Percentiles rank a stretch among this genome's conserved stretches.
Evolutionary conservation across 331 rosid genomes (phyloP).

Genomic region (Quercus lobata): DNA sequence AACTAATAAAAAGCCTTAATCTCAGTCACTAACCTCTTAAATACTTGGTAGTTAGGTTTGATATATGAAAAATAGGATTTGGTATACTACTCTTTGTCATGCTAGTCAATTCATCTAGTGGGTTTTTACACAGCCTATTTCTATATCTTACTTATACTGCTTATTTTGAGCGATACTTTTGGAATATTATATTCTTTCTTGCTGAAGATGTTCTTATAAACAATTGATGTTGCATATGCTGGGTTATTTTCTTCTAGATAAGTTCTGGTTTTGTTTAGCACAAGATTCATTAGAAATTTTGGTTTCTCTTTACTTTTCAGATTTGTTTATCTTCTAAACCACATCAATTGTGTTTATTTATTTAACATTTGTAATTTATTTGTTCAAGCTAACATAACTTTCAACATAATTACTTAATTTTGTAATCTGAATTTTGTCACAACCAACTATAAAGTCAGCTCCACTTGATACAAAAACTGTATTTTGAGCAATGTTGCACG

Average conservation of each 20-base stretch:
- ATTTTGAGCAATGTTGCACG: neutral
- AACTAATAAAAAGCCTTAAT: neutral
- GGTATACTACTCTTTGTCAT: neutral
- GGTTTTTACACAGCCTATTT: neutral
- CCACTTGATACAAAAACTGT: neutral
- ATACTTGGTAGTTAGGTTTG: neutral
- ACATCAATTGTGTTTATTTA: neutral
- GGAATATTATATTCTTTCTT: neutral
- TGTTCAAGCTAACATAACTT: neutral
- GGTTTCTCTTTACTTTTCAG: neutral
- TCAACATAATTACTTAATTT: neutral
- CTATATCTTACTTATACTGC: neutral
- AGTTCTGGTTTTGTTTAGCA: neutral
- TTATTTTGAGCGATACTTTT: neutral
- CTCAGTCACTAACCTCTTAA: neutral
- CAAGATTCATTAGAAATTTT: neutral
- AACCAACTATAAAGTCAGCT: neutral
- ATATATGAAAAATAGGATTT: neutral
- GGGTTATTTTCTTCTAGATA: neutral
- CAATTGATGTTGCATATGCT: neutral
- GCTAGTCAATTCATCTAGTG: neutral
- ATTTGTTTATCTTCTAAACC: neutral
- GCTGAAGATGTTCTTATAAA: neutral
- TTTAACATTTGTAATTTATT: neutral
- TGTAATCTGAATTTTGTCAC: neutral